phyloP scores from a whole-genome alignment of 805 yeast species.

The Cyberlindnera americana region DNA sequence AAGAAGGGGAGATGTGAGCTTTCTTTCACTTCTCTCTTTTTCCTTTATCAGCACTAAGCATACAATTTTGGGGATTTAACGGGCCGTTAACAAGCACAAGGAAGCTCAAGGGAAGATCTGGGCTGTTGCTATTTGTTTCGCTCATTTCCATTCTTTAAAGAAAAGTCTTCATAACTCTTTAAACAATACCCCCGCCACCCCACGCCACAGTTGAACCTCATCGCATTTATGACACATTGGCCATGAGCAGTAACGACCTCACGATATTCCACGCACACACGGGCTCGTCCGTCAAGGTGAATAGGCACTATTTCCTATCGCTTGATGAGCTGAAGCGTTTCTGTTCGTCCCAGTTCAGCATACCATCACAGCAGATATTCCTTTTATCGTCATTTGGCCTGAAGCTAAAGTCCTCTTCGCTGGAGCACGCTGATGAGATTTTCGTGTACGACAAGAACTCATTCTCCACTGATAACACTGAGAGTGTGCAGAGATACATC shows the following conservation, averaged over 20 bases:
- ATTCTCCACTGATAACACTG: constrained; percentile 36
- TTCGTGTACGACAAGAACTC: constrained; percentile 62
- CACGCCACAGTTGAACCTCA: not conserved
- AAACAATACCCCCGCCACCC: no score
- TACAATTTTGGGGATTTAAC: no score
- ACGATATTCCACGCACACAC: constrained; percentile 39
- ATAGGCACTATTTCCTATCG: constrained; percentile 37
- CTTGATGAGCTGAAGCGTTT: constrained; percentile 41
- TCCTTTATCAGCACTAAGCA: no score
- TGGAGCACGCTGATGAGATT: constrained; percentile 49
- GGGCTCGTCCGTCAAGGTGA: constrained; percentile 36
- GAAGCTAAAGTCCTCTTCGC: constrained; percentile 43
- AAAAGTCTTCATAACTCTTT: no score
- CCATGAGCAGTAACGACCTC: constrained; percentile 16
- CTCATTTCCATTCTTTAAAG: no score
- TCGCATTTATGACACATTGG: constrained; percentile 1
- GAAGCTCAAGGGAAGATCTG: no score
- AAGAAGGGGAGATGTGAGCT: no score
- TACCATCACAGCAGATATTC: constrained; percentile 41
- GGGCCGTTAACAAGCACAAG: no score
- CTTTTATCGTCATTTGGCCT: constrained; percentile 64
- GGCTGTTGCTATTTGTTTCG: no score
- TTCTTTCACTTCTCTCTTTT: no score
- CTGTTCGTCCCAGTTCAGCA: constrained; percentile 38
- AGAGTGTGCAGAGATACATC: constrained; percentile 19